Evolutionary conservation across 805 yeast species (phyloP), one percentile per base, ranked within the genome.

Genomic region (Ogataea siamensis): DNA sequence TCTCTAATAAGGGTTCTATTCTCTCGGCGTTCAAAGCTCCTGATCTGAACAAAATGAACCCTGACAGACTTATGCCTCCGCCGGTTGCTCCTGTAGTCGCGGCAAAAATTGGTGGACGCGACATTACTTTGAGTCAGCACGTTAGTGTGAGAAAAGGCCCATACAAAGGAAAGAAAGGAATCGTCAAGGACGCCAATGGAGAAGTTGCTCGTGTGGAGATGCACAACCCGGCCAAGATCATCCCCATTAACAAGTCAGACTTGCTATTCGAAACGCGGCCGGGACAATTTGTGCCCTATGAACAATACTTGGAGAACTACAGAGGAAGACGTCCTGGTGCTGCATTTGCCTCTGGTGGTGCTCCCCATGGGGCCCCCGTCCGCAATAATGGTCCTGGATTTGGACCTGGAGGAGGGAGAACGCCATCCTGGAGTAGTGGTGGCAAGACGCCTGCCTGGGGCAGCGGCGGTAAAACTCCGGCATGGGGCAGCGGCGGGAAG

Each of bases 141-240:
- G 96, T 93, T 15, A 78, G 87, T 47, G 84, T 93, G 33, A 77
- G 86, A 25, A 80, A 84, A 55, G 87, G 96, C n/a, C 93, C 95
- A 32, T 87, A 91, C 62, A 93, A 93, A 66, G 98, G 99, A 31
- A 78, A 87, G 50, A 80, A 83, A 67, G 99, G 99, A 59, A 84
- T 87, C 48, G 87, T 93, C 28, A 83, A 85, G 50, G 98, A 93
- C 58, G 87, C 96, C 7, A 93, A 87, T 53, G 99, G 94, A 46
- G 83, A 83, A 10, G 76, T 74, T 50, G 98, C 97, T 1, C 76
- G 97, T 43, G 86, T 93, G 29, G 99, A 93, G 65, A 73, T 93
- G 47, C 98, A 93, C 62, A 86, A 96, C 18, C 89, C 89, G 50
- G 81, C 82, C 57, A 93, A 91, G 60, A 85, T 84, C 43, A 79